Base-by-base conservation (phyloP, 768 basidiomycete genomes). In the Neoboletus subvelutipes region DNA sequence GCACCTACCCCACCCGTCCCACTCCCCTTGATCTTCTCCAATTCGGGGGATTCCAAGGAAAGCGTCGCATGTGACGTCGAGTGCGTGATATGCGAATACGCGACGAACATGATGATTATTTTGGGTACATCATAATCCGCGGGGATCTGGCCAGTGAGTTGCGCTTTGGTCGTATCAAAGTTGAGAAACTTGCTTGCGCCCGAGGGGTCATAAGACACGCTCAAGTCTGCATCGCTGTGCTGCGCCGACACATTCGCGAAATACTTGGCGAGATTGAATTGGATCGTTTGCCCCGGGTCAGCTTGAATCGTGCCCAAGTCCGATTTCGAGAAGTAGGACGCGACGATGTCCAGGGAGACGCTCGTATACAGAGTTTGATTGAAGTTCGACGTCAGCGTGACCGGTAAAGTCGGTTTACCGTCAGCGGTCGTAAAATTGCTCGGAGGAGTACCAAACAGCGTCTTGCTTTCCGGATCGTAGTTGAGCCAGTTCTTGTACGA, bases 51-150 rank as follows among this genome's bases (percentile, higher is more conserved):
- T 68, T 52, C 78, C 31, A 91, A 74, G 1, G 78, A 70, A 18
- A 90, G 75, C 53, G 61, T 79, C 1, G 86, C 77, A 63, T 89
- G 87, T 20, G 88, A 91, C 1, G 83, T 88, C 17, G 88, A 86
- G 61, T 85, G 88, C 2, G 85, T 88, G 20, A 79, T 53, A 37
- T 68, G 74, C 33, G 86, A 88, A 69, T 84, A 88, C 3, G 88
- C 90, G 8, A 84, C 83, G 61, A 91, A 87, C 4, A 81, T 82
- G 48, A 84, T 74, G 1, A 73, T 70, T 40, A 85, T 76, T 43
- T 77, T 76, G 18, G 77, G 65, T 31, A 61, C 60, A 29, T 74
- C 61, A 24, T 78, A 79, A 56, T 80, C 70, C 34, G 63, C 49
- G 6, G 89, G 87, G 34, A 90, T 70, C 18, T 65, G 78, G 7